Evolutionary conservation across 257 asterid genomes (phyloP).

Genomic region (Petrea volubilis): DNA sequence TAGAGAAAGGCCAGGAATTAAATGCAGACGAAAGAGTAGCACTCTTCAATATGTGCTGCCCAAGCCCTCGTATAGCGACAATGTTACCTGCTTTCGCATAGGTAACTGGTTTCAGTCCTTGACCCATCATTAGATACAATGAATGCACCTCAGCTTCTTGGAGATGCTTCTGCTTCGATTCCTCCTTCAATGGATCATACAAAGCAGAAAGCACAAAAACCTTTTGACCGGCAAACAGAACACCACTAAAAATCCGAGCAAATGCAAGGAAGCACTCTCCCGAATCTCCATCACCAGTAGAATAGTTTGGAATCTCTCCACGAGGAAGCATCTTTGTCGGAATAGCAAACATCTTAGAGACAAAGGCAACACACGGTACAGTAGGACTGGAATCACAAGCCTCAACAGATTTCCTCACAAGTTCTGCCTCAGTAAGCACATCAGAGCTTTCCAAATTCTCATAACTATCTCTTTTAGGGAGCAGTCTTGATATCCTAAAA

Average conservation of each 20-base stretch:
- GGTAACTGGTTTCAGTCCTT: slow-evolving; percentile 78
- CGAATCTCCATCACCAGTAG: slow-evolving; percentile 60
- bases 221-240: slow-evolving; percentile 67
- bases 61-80: slow-evolving; percentile 91
- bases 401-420: slow-evolving; percentile 73
- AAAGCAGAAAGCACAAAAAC: slow-evolving; percentile 82
- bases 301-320: slow-evolving; percentile 46
- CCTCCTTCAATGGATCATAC: slow-evolving; percentile 75
- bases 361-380: slow-evolving; percentile 88
- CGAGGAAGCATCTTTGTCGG: slow-evolving; percentile 89
- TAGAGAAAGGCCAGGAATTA: slow-evolving; percentile 92
- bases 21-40: slow-evolving; percentile 85
- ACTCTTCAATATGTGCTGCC: slow-evolving; percentile 85
- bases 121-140: slow-evolving; percentile 92
- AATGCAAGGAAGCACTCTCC: slow-evolving; percentile 97
- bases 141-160: slow-evolving; percentile 80
- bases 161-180: slow-evolving; percentile 72
- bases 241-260: slow-evolving; percentile 94
- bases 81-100: slow-evolving; percentile 84
- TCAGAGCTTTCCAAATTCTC: slow-evolving; percentile 40
- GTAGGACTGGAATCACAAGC: slow-evolving; percentile 63
- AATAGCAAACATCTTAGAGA: slow-evolving; percentile 93
- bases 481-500: slow-evolving; percentile 70
- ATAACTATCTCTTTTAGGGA: slow-evolving; percentile 64
- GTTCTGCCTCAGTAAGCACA: slow-evolving; percentile 68